A percentile compares a stretch with the other conserved stretches of the same genome.
Evolutionary conservation across 129 eudicot genomes (phyloP).

Genomic region (Ambrosia trifida): DNA sequence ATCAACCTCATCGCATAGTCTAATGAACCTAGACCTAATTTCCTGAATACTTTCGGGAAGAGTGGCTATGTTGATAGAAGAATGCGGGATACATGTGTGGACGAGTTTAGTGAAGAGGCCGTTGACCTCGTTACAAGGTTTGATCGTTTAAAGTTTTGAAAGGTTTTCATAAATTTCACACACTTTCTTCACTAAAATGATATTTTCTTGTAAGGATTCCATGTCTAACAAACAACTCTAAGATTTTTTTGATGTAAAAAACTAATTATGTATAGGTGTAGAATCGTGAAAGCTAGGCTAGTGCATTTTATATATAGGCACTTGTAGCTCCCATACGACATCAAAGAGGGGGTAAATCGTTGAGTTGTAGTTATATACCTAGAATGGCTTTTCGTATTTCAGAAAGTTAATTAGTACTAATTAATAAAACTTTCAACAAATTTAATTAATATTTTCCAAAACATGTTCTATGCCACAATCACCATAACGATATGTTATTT

Average conservation of each 20-base stretch:
- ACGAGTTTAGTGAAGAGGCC: slow-evolving; percentile 66
- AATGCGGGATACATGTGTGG: slow-evolving; percentile 58
- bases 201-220: slow-evolving; percentile 50
- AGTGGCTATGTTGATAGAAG: slow-evolving; percentile 51
- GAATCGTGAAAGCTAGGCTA: background rate
- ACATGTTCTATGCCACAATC: too few relatives aligned
- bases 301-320: background rate
- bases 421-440: too few relatives aligned
- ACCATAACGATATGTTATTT: too few relatives aligned
- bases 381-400: too few relatives aligned
- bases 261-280: background rate
- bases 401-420: too few relatives aligned
- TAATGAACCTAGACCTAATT: slow-evolving; percentile 54
- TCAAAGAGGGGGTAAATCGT: slow-evolving; percentile 6
- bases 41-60: slow-evolving; percentile 45
- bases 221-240: slow-evolving; percentile 25
- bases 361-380: too few relatives aligned
- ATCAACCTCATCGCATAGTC: slow-evolving; percentile 60
- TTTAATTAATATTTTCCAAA: too few relatives aligned
- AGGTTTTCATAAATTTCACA: slow-evolving; percentile 56
- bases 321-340: background rate
- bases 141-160: slow-evolving; percentile 54
- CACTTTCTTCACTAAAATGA: slow-evolving; percentile 43
- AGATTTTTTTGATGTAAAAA: background rate
- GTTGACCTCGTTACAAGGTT: slow-evolving; percentile 68